A percentile compares a stretch with the other conserved stretches of the same genome.
Evolutionary conservation across 768 basidiomycete genomes (phyloP).

Genomic region (Leucosporidium yakuticum): DNA sequence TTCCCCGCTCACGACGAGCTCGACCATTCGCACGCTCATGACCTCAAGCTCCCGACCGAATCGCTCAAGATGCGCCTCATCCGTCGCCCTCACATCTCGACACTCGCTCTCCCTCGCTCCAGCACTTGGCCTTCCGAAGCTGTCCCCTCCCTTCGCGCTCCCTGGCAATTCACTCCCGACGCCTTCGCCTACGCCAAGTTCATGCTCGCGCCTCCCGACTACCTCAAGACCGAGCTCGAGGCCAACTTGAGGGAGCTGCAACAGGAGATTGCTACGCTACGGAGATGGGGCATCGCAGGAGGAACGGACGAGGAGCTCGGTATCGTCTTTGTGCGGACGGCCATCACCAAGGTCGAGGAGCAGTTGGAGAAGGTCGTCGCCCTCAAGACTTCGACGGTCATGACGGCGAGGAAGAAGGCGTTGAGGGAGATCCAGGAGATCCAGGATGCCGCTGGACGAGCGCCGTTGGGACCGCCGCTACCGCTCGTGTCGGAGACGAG

Average conservation of each 20-base stretch:
- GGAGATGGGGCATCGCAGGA: slow-evolving; percentile 49
- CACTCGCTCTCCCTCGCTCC: slow-evolving; percentile 86
- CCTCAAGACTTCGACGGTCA: slow-evolving; percentile 63
- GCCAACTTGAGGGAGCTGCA: slow-evolving; percentile 67
- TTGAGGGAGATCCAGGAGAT: slow-evolving; percentile 41
- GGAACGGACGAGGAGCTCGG: slow-evolving; percentile 60
- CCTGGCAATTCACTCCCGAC: slow-evolving; percentile 93
- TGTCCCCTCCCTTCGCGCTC: slow-evolving; percentile 82
- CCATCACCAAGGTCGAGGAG: slow-evolving; percentile 65
- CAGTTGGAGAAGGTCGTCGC: slow-evolving; percentile 68
- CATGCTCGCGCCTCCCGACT: slow-evolving; percentile 88
- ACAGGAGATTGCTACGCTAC: slow-evolving; percentile 60
- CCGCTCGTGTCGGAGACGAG: slow-evolving; percentile 23
- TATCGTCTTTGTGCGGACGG: slow-evolving; percentile 69
- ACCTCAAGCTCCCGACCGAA: slow-evolving; percentile 35
- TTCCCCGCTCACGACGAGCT: background rate
- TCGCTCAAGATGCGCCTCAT: slow-evolving; percentile 76
- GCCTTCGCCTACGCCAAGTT: slow-evolving; percentile 81
- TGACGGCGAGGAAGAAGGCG: slow-evolving; percentile 59
- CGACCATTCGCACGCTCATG: background rate
- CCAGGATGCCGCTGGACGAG: slow-evolving; percentile 48
- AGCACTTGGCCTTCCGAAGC: slow-evolving; percentile 89
- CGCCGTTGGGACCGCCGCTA: slow-evolving; percentile 53
- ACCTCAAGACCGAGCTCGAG: slow-evolving; percentile 68
- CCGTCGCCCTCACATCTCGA: slow-evolving; percentile 88